A percentile compares a stretch with the other conserved stretches of the same genome.
Conservation (phyloP, 2,329 filamentous ascomycete species). For the Alternaria triticina region DNA sequence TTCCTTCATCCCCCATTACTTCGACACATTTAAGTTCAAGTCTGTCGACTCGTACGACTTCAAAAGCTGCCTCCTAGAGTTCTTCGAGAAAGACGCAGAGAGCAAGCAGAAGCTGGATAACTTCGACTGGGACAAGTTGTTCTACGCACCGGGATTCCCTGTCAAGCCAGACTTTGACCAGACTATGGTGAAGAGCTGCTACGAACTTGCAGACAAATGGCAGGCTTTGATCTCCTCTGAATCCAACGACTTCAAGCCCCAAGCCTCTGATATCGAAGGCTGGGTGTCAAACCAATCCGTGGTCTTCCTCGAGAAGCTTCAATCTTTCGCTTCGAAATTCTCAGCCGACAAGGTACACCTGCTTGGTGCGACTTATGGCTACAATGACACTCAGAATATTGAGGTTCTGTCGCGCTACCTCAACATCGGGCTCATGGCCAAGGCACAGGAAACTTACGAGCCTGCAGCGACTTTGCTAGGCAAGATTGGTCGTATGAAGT, state of each 20-base stretch:
- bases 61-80: constrained; percentile 83
- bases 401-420: constrained; percentile 85
- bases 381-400: constrained; percentile 75
- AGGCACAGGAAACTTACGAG: constrained; percentile 71
- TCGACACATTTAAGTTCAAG: constrained; percentile 81
- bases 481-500: constrained; percentile 93
- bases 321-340: constrained; percentile 70
- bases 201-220: constrained; percentile 83
- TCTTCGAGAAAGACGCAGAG: constrained; percentile 74
- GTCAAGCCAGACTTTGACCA: constrained; percentile 93
- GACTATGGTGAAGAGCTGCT: constrained; percentile 82
- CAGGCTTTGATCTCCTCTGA: constrained; percentile 56
- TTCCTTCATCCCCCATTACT: constrained; percentile 95
- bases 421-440: constrained; percentile 76
- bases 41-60: constrained; percentile 95
- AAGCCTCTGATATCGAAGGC: constrained; percentile 69
- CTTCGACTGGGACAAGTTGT: constrained; percentile 89
- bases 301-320: constrained; percentile 84
- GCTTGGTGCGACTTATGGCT: constrained; percentile 77
- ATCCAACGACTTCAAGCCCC: constrained; percentile 62
- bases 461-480: constrained; percentile 78
- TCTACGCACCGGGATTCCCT: constrained; percentile 87
- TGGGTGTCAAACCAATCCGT: constrained; percentile 89
- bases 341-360: constrained; percentile 68
- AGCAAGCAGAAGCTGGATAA: constrained; percentile 67